A percentile compares a stretch with the other conserved stretches of the same genome.
These are phyloP conservation scores for Lyophyllum shimeji DNA, from an alignment of 768 basidiomycete genomes.

Conservation along the genomic window DNA sequence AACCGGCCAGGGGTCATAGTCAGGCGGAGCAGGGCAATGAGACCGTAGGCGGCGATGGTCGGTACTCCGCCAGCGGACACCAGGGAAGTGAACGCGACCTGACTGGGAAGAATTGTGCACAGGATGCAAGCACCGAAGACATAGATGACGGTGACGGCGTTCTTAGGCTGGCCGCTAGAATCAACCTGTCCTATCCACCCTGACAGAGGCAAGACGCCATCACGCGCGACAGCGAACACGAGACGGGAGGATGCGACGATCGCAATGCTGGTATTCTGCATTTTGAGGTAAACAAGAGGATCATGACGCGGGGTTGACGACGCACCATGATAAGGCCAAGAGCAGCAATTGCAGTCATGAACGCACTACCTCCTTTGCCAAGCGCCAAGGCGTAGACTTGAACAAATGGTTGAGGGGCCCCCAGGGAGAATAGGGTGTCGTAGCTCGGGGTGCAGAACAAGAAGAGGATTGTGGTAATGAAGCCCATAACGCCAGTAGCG, in stretches of 20 bases:
- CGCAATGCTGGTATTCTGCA: conserved; percentile 81
- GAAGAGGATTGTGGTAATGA: conserved; percentile 76
- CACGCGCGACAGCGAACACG: conserved; percentile 91
- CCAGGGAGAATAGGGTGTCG: conserved; percentile 68
- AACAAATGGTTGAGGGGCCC: conserved; percentile 90
- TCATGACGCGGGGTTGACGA: background rate
- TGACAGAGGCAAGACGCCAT: conserved; percentile 85
- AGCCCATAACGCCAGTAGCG: conserved; percentile 79
- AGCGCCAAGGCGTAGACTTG: conserved; percentile 83
- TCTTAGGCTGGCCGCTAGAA: conserved; percentile 67
- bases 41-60: conserved; percentile 84
- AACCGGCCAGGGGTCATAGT: conserved; percentile 79
- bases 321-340: conserved; percentile 83
- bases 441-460: conserved; percentile 84
- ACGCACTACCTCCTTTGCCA: conserved; percentile 74
- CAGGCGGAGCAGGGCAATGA: conserved; percentile 75
- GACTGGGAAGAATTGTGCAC: conserved; percentile 88
- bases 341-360: conserved; percentile 86
- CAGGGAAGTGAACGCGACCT: conserved; percentile 90
- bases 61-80: conserved; percentile 85
- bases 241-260: conserved; percentile 88
- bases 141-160: conserved; percentile 87
- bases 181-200: conserved; percentile 81
- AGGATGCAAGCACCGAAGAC: conserved; percentile 71
- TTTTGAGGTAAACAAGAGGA: background rate